Evolutionary conservation across 1,284 basidiomycete genomes (phyloP).

Genomic region (Sporisorium scitamineum): DNA sequence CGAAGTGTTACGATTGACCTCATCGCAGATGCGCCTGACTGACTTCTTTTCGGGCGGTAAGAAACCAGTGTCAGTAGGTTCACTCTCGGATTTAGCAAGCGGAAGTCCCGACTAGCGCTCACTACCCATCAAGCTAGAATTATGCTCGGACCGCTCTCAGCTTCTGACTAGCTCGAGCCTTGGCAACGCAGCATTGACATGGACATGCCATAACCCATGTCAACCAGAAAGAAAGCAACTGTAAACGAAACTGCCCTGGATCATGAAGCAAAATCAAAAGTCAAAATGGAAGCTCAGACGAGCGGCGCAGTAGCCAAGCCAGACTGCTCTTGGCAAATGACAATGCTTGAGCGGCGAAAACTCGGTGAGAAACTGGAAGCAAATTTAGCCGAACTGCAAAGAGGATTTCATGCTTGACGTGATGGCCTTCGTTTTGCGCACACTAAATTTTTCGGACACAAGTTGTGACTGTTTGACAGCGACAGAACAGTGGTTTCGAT

Average conservation of each 20-base stretch:
- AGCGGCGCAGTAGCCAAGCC: background rate
- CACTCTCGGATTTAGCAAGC: conserved; percentile 1
- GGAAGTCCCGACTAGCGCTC: background rate
- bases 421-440: background rate
- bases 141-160: background rate
- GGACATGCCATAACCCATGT: background rate
- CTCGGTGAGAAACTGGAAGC: conserved; percentile 15
- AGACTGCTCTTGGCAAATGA: background rate
- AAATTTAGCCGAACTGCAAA: conserved; percentile 23
- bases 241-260: background rate
- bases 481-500: background rate
- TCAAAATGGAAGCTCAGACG: background rate
- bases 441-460: background rate
- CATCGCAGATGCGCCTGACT: background rate
- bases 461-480: background rate
- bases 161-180: conserved; percentile 3
- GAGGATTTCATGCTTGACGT: conserved; percentile 4
- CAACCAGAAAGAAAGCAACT: background rate
- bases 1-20: background rate
- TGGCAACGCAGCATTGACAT: background rate
- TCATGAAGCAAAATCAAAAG: background rate
- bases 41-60: background rate
- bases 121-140: background rate
- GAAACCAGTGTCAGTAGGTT: background rate
- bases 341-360: conserved; percentile 12